Evolutionary conservation across 306 rosid species (phyloP).

Genomic region (Albizia julibrissin): DNA sequence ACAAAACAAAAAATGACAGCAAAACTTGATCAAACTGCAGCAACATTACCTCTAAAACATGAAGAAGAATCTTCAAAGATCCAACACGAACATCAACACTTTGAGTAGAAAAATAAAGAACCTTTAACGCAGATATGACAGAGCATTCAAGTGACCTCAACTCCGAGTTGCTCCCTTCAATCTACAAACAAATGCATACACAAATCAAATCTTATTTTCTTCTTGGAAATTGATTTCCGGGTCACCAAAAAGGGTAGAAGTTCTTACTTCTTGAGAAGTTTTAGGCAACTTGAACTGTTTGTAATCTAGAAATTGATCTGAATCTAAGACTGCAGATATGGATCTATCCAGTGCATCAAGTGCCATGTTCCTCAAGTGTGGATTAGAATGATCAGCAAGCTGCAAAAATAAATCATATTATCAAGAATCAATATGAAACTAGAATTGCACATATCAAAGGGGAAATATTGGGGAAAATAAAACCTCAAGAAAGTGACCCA

Average conservation of each 20-base stretch:
- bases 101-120: constrained; percentile 81
- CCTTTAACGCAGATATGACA: constrained; percentile 77
- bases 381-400: constrained; percentile 90
- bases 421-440: constrained; percentile 32
- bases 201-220: constrained; percentile 31
- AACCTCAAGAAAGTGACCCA: constrained; percentile 93
- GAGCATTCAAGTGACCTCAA: constrained; percentile 85
- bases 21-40: constrained; percentile 29
- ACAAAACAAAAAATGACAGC: constrained; percentile 26
- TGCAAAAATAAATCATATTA: constrained; percentile 49
- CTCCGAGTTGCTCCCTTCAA: constrained; percentile 46
- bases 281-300: constrained; percentile 47
- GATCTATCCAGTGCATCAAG: constrained; percentile 92
- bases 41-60: constrained; percentile 83
- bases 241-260: constrained; percentile 33
- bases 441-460: constrained; percentile 22
- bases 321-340: constrained; percentile 91
- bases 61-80: constrained; percentile 93
- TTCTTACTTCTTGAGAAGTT: constrained; percentile 61
- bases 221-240: constrained; percentile 30
- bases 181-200: constrained; percentile 44
- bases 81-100: constrained; percentile 76
- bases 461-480: constrained; percentile 2
- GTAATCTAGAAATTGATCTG: constrained; percentile 64
- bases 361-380: constrained; percentile 81